Conservation (phyloP, 2,329 filamentous ascomycete genomes). For the Hymenoscyphus repandus region DNA sequence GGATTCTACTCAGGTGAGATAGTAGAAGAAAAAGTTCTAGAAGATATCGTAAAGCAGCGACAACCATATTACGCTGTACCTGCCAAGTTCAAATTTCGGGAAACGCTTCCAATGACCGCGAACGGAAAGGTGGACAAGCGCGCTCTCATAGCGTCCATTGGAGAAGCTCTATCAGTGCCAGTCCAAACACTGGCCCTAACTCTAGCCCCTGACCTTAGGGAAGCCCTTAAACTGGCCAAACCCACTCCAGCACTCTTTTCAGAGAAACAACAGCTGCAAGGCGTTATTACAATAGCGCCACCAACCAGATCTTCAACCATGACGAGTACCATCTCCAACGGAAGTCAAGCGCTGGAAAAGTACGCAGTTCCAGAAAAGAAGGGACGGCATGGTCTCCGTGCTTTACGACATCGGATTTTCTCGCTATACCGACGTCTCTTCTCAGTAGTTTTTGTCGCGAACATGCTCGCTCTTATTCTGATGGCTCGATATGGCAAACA, state of each 20-base stretch:
- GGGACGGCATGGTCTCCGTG: conserved; percentile 31
- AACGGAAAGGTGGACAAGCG: conserved; percentile 55
- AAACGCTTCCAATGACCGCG: conserved; percentile 43
- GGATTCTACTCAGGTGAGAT: conserved; percentile 40
- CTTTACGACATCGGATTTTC: conserved; percentile 35
- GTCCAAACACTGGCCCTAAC: too few species aligned
- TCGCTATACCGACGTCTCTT: conserved; percentile 54
- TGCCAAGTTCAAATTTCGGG: conserved; percentile 38
- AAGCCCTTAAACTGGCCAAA: too few species aligned
- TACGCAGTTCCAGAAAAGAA: conserved; percentile 37
- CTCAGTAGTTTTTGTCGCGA: conserved; percentile 46
- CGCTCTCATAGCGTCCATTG: conserved; percentile 31
- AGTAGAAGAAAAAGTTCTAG: conserved; percentile 28
- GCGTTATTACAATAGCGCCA: neutral
- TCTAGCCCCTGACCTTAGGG: too few species aligned
- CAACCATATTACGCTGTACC: conserved; percentile 54
- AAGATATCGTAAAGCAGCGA: conserved; percentile 18
- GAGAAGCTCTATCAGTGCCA: neutral
- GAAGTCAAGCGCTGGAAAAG: neutral
- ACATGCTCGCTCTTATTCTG: conserved; percentile 38
- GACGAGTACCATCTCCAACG: conserved; percentile 18
- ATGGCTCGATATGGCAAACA: conserved; percentile 21
- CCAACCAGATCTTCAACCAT: neutral
- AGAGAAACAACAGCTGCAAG: neutral
- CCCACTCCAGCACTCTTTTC: neutral